Percentiles rank a stretch among this genome's conserved stretches.
Conservation (phyloP, 305 asterid genomes). For the Rubia balearica region DNA sequence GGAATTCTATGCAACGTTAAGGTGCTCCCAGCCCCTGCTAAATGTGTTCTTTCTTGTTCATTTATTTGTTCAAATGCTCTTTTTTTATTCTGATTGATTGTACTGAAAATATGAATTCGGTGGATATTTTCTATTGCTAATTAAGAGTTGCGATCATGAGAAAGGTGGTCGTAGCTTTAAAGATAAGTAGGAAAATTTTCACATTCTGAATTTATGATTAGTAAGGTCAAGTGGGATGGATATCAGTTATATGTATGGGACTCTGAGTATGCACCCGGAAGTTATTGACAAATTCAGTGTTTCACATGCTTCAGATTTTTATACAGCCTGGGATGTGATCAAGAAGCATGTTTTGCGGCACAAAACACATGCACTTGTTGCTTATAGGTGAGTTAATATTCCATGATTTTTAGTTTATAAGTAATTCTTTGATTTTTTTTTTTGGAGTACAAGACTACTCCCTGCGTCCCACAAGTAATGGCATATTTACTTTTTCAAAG, state of each 20-base stretch:
- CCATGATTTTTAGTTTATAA: background rate
- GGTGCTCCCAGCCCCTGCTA: background rate
- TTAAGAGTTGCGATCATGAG: background rate
- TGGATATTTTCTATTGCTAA: background rate
- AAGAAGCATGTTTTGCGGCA: slow-evolving; percentile 54
- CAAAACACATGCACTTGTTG: slow-evolving; percentile 50
- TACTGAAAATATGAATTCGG: background rate
- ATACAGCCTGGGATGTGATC: slow-evolving; percentile 94
- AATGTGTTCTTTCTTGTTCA: background rate
- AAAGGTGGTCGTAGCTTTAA: slow-evolving; percentile 2
- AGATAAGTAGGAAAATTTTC: background rate
- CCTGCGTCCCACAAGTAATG: too few relatives aligned
- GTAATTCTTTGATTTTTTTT: background rate
- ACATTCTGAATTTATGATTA: slow-evolving; percentile 6
- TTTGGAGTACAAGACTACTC: too few relatives aligned
- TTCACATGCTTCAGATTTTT: slow-evolving; percentile 65
- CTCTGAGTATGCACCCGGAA: background rate
- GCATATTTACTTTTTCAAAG: too few relatives aligned
- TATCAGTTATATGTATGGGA: background rate
- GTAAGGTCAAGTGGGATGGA: background rate
- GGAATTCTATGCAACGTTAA: background rate
- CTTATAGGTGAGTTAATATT: slow-evolving; percentile 53
- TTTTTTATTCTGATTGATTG: background rate
- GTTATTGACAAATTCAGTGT: slow-evolving; percentile 7
- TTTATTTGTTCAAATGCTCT: background rate